Base-by-base conservation (phyloP, 306 rosid species). In the Rosa persica region DNA sequence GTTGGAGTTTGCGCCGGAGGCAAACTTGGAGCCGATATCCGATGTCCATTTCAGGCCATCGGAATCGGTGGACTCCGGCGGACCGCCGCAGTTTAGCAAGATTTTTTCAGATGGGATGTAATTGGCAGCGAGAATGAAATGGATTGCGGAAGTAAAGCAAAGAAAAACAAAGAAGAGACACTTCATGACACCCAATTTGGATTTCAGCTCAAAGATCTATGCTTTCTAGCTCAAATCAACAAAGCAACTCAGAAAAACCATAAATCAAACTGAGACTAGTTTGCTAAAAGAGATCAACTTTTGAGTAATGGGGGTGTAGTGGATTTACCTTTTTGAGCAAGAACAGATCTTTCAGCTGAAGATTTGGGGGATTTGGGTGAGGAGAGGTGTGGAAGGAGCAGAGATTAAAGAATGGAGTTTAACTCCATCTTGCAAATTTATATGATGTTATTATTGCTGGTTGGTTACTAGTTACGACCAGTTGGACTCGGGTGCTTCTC, bases 1-100 rank as follows among this genome's bases (percentile, higher is more conserved):
- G 19, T 13, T 65, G 75, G 97, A 87, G 25, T 79, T 85, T 0
- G 52, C 84, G 1, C 52, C 40, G 2, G 90, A 81, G 36, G 70
- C 79, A 65, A 86, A 89, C 76, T 75, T 81, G 39, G 99, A 96
- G 39, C 87, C 92, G 23, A 46, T 19, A 78, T 96, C 99, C n/a
- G 93, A 72, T 46, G 71, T 76, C 99, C 99, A 91, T n/a, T 67
- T 61, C 76, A 84, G 89, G 52, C 84, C 92, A 80, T 91, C 87
- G 52, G 79, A 17, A 73, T 90, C 97, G 25, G 65, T 71, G 57
- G 86, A 76, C n/a, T 36, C 74, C 1, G 87, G 60, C 15, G 94
- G 88, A 2, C 96, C 99, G 1, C 99, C 99, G 79, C 99, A 96
- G 78, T 49, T 84, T 61, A 96, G 75, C 84, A 96, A 75, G 30